These are phyloP conservation scores for Botryosphaeria dothidea DNA, from an alignment of 2,329 filamentous ascomycete species.

Conservation along the genomic window DNA sequence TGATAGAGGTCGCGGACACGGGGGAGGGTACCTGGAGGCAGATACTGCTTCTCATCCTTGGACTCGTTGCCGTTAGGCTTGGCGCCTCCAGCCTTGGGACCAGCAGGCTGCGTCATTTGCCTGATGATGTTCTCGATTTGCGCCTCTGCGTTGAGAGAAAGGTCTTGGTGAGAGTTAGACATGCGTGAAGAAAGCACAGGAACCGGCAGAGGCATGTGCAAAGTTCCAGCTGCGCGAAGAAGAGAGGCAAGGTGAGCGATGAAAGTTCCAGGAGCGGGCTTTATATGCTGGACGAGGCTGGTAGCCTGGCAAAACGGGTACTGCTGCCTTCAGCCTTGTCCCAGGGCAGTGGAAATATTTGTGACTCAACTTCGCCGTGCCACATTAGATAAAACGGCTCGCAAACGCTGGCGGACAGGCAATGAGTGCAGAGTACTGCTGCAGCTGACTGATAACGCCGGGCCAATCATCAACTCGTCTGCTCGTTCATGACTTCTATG, in stretches of 20 bases:
- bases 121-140: neutral
- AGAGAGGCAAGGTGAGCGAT: neutral
- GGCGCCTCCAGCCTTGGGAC: neutral
- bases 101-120: neutral
- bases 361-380: neutral
- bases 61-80: neutral
- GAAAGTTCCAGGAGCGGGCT: neutral
- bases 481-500: no score
- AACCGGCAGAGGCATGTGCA: neutral
- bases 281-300: neutral
- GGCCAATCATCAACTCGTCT: no score
- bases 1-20: constrained; percentile 16
- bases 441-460: no score
- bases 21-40: constrained; percentile 6
- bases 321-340: constrained; percentile 11
- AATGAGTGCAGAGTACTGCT: no score
- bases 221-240: neutral
- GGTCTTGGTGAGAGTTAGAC: neutral
- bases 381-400: neutral
- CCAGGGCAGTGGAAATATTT: neutral
- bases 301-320: neutral
- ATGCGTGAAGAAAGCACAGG: neutral
- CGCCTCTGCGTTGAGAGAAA: neutral
- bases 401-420: no score
- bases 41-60: neutral